Base-by-base conservation (phyloP, 371 early-diverging fungal genomes). In the Massospora cicadina region DNA sequence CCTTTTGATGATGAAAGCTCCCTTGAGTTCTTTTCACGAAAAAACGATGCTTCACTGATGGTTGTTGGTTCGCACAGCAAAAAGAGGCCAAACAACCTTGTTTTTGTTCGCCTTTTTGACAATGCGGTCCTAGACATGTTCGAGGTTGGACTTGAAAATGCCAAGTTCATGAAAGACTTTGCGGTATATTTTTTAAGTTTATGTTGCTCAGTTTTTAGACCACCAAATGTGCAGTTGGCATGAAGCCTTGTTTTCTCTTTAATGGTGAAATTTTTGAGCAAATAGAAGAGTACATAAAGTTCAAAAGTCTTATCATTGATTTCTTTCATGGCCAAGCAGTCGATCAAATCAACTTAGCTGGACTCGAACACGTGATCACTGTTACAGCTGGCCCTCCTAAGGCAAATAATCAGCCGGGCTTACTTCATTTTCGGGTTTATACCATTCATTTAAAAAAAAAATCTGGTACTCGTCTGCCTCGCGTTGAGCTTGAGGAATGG, bases 401-500 rank as follows among this genome's bases (percentile, higher is more conserved):
- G 56, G 71, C 70, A 68, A 78, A 75, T 27, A 81, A 77, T 54
- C 75, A 75, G 64, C 68, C 72, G 0, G 83, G 84, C 7, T 73
- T 70, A 65, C 78, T 92, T 56, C 80, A 83, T 70, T 75, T 95
- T 68, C 80, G 95, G 60, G 81, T 83, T 7, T 95, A 94, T 70
- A 78, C 82, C 17, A 77, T 89, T 23, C 76, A 82, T 58, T 71
- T 94, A 80, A n/a, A n/a, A n/a, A 89, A 89, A 71, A 93, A 95
- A 73, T 85, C 87, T 26, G 91, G 89, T 25, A 72, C 77, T 54
- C 81, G 84, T 70, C 75, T 88, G 65, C 98, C 98, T 13, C 78
- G 92, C 56, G 85, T 95, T 17, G 94, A 96, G 75, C 71, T 96
- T 30, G 81, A 81, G 67, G 92, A 94, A 93, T 94, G 90, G 98